Evolutionary conservation across 176 grass and related monocot genomes (phyloP), one percentile per base, ranked within the genome.

Genomic region (Areca catechu): DNA sequence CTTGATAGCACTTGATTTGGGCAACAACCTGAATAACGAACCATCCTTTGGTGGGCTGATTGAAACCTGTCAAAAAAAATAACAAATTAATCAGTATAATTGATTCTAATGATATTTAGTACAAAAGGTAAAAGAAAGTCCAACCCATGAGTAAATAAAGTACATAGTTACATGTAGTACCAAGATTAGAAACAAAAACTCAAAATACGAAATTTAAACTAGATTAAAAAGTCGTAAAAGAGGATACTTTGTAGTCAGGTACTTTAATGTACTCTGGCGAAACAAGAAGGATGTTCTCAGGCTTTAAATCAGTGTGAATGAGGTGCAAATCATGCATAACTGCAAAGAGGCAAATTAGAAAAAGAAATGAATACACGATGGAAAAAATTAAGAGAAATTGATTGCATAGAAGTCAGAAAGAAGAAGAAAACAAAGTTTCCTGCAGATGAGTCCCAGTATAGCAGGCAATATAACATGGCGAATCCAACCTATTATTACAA

Each of bases 1-100:
- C 76, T 98, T 98, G 27, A 98, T 89, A 58, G 76, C 84, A 76
- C 88, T 89, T 18, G 94, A 95, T 65, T 95, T 95, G 4, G 86
- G 91, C 58, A 95, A 22, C 19, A 24, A 50, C 20, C 89, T 95
- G 67, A 75, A 95, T 17, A 83, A 95, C 5, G 90, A 95, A 7
- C 76, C 86, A 43, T 86, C 86, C 55, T 83, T 83, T 2, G 73
- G 76, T 1, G 86, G 80, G 50, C 82, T 72, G 0, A 77, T 76
- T 28, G 82, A 83, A 59, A 78, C 90, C 90, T 95, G 53, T 9
- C 0, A 24, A 15, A 29, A 29, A 16, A 58, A 6, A 5, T 15
- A 18, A 29, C 2, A 58, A 16, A 58, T 16, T 16, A 29, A 10
- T 43, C 10, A 43, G 9, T 43, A 43, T 43, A 9, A 43, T 43